phyloP scores from a whole-genome alignment of 129 eudicot species.

The sunflower (Helianthus annuus) region DNA sequence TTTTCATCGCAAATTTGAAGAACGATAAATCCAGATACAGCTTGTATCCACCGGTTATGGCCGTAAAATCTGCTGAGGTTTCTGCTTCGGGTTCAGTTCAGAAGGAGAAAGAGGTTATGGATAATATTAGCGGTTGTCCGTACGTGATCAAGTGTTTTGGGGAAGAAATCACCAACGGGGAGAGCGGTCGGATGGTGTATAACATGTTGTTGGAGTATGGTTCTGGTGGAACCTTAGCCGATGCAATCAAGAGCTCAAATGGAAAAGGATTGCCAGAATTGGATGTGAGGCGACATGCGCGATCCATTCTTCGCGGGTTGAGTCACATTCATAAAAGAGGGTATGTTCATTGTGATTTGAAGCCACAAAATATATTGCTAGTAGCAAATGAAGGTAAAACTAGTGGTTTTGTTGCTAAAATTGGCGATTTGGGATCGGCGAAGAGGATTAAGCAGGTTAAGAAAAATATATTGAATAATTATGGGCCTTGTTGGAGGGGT shows the following conservation, averaged over 20 bases:
- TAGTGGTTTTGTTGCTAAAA: constrained; percentile 43
- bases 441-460: constrained; percentile 43
- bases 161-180: constrained; percentile 58
- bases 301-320: constrained; percentile 57
- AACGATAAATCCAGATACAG: constrained; percentile 18
- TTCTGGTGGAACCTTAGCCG: constrained; percentile 74
- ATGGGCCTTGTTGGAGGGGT: constrained; percentile 48
- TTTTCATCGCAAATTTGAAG: constrained; percentile 27
- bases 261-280: constrained; percentile 49
- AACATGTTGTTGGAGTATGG: constrained; percentile 73
- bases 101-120: constrained; percentile 61
- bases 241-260: constrained; percentile 46
- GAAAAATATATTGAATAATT: constrained; percentile 26
- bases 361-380: constrained; percentile 64
- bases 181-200: constrained; percentile 51
- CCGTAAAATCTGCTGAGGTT: constrained; percentile 50
- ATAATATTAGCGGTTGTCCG: constrained; percentile 43
- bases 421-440: constrained; percentile 77
- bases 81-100: constrained; percentile 62
- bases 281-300: constrained; percentile 40
- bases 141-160: constrained; percentile 57
- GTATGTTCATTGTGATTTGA: constrained; percentile 77
- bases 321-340: constrained; percentile 51
- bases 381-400: constrained; percentile 23
- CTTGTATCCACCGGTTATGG: constrained; percentile 26